Conservation (phyloP, 768 basidiomycete genomes). For the Chalciporus pseudorubinellus region DNA sequence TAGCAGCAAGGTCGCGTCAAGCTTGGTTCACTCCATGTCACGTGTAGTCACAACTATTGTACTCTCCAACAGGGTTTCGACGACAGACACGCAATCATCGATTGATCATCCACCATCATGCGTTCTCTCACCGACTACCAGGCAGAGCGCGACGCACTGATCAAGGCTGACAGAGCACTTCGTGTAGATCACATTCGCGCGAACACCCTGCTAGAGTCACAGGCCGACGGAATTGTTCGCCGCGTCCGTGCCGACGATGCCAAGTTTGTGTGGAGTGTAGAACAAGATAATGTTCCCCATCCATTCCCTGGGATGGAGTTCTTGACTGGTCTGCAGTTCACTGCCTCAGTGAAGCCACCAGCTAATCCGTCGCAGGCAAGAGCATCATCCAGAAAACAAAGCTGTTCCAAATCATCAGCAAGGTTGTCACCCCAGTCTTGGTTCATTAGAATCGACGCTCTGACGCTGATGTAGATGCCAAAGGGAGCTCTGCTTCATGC, state of each 20-base stretch:
- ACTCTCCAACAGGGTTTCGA: too few species aligned
- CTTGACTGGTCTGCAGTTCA: constrained; percentile 54
- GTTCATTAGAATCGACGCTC: not conserved
- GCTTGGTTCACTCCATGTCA: constrained; percentile 2
- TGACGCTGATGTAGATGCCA: constrained; percentile 54
- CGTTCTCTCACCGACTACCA: constrained; percentile 20
- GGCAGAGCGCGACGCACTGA: constrained; percentile 28
- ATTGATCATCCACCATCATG: too few species aligned
- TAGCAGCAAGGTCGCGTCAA: constrained; percentile 4
- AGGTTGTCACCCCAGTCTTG: constrained; percentile 35
- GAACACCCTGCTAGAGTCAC: constrained; percentile 37
- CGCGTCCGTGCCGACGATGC: constrained; percentile 55
- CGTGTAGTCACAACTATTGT: constrained; percentile 4
- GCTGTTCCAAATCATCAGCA: constrained; percentile 59
- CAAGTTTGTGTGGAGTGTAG: constrained; percentile 54
- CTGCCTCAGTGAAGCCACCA: not conserved
- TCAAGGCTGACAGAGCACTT: constrained; percentile 44
- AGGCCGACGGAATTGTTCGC: constrained; percentile 58
- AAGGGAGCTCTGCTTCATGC: constrained; percentile 75
- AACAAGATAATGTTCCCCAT: constrained; percentile 53
- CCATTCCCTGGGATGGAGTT: constrained; percentile 80
- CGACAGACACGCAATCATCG: too few species aligned
- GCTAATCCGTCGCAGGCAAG: constrained; percentile 38
- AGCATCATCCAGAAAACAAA: constrained; percentile 57
- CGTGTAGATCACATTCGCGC: constrained; percentile 45